Base-by-base conservation (phyloP, 2,329 filamentous ascomycete species). In the Sphaerulina musiva region DNA sequence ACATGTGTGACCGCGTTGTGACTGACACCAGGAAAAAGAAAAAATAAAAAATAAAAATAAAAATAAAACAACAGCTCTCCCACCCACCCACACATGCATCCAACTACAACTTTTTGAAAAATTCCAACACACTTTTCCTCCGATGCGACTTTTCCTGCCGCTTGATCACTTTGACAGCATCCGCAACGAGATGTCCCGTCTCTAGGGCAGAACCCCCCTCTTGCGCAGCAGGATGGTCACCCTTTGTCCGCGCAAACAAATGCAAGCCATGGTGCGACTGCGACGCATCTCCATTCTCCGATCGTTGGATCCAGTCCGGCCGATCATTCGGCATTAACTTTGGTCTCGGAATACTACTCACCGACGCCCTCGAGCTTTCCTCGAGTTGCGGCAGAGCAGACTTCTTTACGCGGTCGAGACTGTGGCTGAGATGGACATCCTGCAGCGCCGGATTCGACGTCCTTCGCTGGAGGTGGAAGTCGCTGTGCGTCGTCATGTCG, bases 91-190 rank as follows among this genome's bases (percentile, higher is more conserved):
- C 5, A 3, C 26, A 29, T 29, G 2, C 26, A 26, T 26, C 26
- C 26, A 6, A 29, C 26, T 29, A 61, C 31, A 56, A 34, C 48
- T 56, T 54, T 43, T 59, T 64, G 39, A 64, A 59, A 14, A 64
- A 59, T 3, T 48, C 61, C n/a, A 61, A 14, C 5, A 64, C 39
- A 29, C 61, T 62, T 40, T 50, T 50, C 20, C 57, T 45, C 52
- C 54, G 48, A 26, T 51, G 52, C 7, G 49, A n/a, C 45, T 51
- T 58, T 49, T 65, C 59, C 47, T 62, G 54, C 26, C 55, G 40
- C 31, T 64, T 59, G 43, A 65, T 65, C 11, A 62, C 58, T 48
- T 59, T 60, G 4, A 65, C 63, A 29, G 63, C 63, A 53, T 65
- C 63, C 8, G 57, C 59, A 34, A 65, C 61, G 29, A 65, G 41